Evolutionary conservation across 306 rosid genomes (phyloP), one percentile per base, ranked within the genome.

Genomic region (Trifolium dubium): DNA sequence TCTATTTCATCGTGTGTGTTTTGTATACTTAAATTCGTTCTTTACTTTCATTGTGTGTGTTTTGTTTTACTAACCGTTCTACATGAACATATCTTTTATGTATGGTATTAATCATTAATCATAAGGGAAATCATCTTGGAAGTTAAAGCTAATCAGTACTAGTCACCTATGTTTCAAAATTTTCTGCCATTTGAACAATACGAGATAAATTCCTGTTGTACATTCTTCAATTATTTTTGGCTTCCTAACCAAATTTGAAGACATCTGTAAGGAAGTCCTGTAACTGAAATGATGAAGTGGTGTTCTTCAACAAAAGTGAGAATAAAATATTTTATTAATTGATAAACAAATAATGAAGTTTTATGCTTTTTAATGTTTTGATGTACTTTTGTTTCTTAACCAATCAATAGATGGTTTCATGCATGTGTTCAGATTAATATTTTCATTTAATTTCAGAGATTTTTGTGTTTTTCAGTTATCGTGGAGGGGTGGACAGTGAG

Each of bases 401-500:
- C 39, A 23, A 13, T 46, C 31, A 55, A 44, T 18, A n/a, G 31
- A 43, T 49, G n/a, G n/a, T n/a, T n/a, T n/a, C n/a, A n/a, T n/a
- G 71, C 51, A 54, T 61, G 35, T 39, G 14, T 69, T 75, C 66
- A 51, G 50, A 69, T 35, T 55, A 29, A 67, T 72, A 14, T 63
- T 72, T 70, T 56, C 72, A 54, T 53, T 73, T 80, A 55, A 59
- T 50, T 68, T 75, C 28, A 29, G 31, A 56, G 4, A 54, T 34
- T 47, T 40, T 58, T 67, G 17, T 82, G 47, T 44, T 75, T 77
- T 79, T 83, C 90, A 95, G 99, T 54, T 95, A 92, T 74, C 99
- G 97, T 17, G 98, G 98, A 71, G 99, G 99, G 63, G 98, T 95
- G 59, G 99, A 95, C 67, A 86, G 95, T 35, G 99, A 95, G 66